Conservation (phyloP, 1,139 yeast genomes). For the Pichia sp. region DNA sequence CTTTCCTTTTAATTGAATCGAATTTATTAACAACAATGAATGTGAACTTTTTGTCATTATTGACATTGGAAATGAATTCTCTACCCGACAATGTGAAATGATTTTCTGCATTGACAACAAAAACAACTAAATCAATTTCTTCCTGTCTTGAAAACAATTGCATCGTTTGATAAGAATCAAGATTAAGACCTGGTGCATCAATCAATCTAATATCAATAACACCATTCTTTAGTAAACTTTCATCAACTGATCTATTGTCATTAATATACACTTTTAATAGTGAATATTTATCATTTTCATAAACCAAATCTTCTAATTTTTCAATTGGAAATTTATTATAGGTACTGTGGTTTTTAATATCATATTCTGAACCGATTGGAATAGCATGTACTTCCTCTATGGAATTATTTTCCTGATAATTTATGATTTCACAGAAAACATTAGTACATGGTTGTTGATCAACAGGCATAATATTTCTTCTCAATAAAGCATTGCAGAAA, state of each 20-base stretch:
- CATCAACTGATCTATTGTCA: slow-evolving; percentile 63
- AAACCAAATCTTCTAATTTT: slow-evolving; percentile 63
- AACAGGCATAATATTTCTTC: slow-evolving; percentile 77
- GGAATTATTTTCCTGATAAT: slow-evolving; percentile 67
- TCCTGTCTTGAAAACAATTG: slow-evolving; percentile 95
- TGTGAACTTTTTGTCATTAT: slow-evolving; percentile 83
- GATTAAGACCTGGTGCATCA: slow-evolving; percentile 95
- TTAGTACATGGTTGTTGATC: slow-evolving; percentile 98
- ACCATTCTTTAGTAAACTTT: slow-evolving; percentile 78
- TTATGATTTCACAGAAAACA: slow-evolving; percentile 91
- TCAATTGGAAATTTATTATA: slow-evolving; percentile 50
- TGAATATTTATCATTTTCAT: slow-evolving; percentile 63
- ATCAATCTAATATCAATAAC: slow-evolving; percentile 87
- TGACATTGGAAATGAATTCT: slow-evolving; percentile 87
- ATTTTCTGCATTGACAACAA: slow-evolving; percentile 94
- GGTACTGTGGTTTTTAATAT: slow-evolving; percentile 56
- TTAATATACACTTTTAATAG: slow-evolving; percentile 75
- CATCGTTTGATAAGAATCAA: slow-evolving; percentile 91
- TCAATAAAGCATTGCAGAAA: slow-evolving; percentile 82
- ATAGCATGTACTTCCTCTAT: slow-evolving; percentile 93
- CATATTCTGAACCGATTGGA: slow-evolving; percentile 53
- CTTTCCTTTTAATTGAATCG: slow-evolving; percentile 75
- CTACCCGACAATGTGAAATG: slow-evolving; percentile 92
- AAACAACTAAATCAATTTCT: slow-evolving; percentile 92
- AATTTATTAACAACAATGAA: slow-evolving; percentile 92